phyloP scores from a whole-genome alignment of 2,329 filamentous ascomycete species.

The Cytospora schulzeri region DNA sequence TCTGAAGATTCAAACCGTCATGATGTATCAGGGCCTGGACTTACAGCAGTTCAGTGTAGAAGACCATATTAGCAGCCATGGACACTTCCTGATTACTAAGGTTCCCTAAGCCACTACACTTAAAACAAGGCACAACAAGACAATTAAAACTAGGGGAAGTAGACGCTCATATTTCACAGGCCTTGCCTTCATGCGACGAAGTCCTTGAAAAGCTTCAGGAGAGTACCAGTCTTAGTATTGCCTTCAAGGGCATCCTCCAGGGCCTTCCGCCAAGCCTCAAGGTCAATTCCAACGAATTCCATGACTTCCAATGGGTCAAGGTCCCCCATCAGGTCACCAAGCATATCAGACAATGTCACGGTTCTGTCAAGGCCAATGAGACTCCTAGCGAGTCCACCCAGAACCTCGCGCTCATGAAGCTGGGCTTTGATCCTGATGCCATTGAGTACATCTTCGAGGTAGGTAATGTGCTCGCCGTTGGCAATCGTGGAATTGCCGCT shows the following conservation, averaged over 20 bases:
- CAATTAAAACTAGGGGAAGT: too few species aligned
- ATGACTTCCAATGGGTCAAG: background rate
- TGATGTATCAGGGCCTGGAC: too few species aligned
- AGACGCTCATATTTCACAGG: too few species aligned
- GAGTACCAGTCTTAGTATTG: background rate
- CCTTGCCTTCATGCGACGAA: background rate
- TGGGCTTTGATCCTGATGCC: constrained; percentile 28
- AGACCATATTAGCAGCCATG: too few species aligned
- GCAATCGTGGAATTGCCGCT: constrained; percentile 45
- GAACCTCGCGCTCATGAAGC: background rate
- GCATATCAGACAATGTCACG: background rate
- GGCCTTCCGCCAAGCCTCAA: background rate
- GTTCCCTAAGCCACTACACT: too few species aligned
- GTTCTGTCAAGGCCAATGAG: background rate
- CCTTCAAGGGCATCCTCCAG: background rate
- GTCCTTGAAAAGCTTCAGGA: background rate
- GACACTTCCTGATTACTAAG: too few species aligned
- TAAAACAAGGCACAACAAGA: too few species aligned
- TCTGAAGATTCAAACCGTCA: too few species aligned
- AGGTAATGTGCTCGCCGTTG: constrained; percentile 46
- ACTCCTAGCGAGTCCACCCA: background rate
- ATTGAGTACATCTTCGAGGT: constrained; percentile 48
- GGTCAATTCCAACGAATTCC: background rate
- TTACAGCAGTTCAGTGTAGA: too few species aligned
- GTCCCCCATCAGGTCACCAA: background rate